Base-by-base conservation (phyloP, 1,284 basidiomycete species). In the Mycosarcoma mackinlayi region DNA sequence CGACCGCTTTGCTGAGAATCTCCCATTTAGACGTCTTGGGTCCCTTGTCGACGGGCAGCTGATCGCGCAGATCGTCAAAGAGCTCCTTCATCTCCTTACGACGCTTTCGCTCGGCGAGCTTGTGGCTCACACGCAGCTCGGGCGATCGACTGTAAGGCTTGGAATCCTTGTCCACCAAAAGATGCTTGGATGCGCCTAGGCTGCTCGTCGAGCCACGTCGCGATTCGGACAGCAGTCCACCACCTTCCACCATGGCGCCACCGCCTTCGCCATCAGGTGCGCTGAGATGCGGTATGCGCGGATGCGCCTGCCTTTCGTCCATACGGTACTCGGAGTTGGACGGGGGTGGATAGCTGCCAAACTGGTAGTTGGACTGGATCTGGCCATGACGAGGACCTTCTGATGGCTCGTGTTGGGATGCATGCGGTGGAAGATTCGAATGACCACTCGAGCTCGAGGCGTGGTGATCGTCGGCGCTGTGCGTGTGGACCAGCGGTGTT, bases 21-120 rank as follows among this genome's bases (percentile, higher is more conserved):
- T 82, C 80, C 70, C 80, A 79, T 59, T 82, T 82, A 61, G 66
- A 73, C 28, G 77, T 80, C 61, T 81, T 81, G 28, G 80, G 76
- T 0, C 79, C 76, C 24, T 73, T 70, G 48, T 81, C 78, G 16
- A 77, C 72, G 14, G 80, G 80, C 14, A 82, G 62, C 55, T 69
- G 76, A 44, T 80, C 78, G 23, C 78, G 60, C 21, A 82, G 62
- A 35, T 81, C 80, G 30, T 82, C 80, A 56, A 82, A 82, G 18
- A 82, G 65, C 49, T 81, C 79, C 64, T 82, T 82, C 80, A 82
- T 82, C 56, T 82, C 80, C 51, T 77, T 79, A 7, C 80, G 55
- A 23, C 80, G 48, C 60, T 82, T 82, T 23, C 80, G 63, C 49
- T 82, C 80, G 6, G 80, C 80, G 8, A 81, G 65, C 71, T 81